These are phyloP conservation scores for Kernera saxatilis DNA, from an alignment of 345 rosid species.

Conservation along the genomic window DNA sequence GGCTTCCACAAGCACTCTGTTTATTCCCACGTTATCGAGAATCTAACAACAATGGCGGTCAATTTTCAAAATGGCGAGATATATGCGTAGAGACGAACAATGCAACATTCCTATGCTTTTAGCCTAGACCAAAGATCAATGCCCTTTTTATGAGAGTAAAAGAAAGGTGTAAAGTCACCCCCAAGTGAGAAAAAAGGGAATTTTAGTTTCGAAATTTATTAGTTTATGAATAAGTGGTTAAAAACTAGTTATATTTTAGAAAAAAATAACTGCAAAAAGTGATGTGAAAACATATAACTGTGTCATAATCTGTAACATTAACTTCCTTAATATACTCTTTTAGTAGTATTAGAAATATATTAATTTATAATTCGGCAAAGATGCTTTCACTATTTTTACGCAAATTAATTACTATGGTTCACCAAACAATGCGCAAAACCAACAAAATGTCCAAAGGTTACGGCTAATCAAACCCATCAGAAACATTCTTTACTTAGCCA, in stretches of 20 bases:
- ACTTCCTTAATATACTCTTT: too few species aligned
- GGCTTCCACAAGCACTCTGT: neutral
- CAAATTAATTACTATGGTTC: neutral
- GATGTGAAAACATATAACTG: too few species aligned
- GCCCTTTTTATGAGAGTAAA: too few species aligned
- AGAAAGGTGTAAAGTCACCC: too few species aligned
- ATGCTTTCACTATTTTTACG: conserved; percentile 3
- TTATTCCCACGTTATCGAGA: conserved; percentile 1
- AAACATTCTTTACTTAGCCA: conserved; percentile 19
- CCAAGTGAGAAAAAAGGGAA: too few species aligned
- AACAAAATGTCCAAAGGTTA: conserved; percentile 1
- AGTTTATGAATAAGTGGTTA: too few species aligned
- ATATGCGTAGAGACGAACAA: neutral
- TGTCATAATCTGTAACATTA: too few species aligned
- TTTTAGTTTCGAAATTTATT: too few species aligned
- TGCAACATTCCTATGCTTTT: neutral
- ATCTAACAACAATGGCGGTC: neutral
- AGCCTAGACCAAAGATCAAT: too few species aligned
- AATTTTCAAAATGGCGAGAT: neutral
- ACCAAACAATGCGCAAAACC: conserved; percentile 1
- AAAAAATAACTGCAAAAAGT: too few species aligned
- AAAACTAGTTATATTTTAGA: too few species aligned
- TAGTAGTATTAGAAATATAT: neutral
- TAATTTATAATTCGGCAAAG: neutral
- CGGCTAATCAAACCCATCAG: neutral